Base-by-base conservation (phyloP, 2,329 filamentous ascomycete genomes). In the Microcyclosporella mali region DNA sequence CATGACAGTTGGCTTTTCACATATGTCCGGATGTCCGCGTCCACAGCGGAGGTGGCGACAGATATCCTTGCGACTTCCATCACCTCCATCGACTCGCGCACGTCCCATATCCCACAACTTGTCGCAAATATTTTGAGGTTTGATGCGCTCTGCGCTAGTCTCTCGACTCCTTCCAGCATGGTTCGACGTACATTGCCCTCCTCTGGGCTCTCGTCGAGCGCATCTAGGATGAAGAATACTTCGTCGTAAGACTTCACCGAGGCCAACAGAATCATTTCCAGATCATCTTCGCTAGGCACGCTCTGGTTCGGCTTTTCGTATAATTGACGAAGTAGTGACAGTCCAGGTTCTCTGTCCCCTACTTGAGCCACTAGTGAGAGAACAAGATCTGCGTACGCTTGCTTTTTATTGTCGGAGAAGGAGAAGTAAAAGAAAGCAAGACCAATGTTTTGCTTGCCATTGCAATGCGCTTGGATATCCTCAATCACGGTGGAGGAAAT, bases 211-310 rank as follows among this genome's bases (percentile, higher is more conserved):
- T 66, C 62, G 33, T 66, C 61, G 14, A 66, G 43, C 16, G 59
- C 64, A 49, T 66, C 63, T 7, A 66, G 30, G 1, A 58, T 47
- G 17, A 66, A 45, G 44, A 57, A 64, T 1, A 58, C 53, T 40
- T 28, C 60, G 53, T 31, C 41, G 33, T 44, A 48, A 30, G 49
- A 37, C 17, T 32, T 19, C n/a, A 50, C 18, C 10, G 36, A 51
- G 11, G 40, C n/a, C 7, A 38, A 27, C 29, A 57, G 35, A n/a
- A 53, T 53, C 31, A 43, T 45, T 29, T 56, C 25, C 15, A 58
- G 43, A 21, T 53, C 46, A 30, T 51, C 45, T 9, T 45, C 28
- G 12, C 42, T 42, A 33, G 31, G 36, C 7, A 41, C 28, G n/a
- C 41, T 45, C 36, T 32, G 36, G 10, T 25, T 25, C 21, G 21